Evolutionary conservation across 2,329 filamentous ascomycete genomes (phyloP).

Genomic region (Trichoderma breve): DNA sequence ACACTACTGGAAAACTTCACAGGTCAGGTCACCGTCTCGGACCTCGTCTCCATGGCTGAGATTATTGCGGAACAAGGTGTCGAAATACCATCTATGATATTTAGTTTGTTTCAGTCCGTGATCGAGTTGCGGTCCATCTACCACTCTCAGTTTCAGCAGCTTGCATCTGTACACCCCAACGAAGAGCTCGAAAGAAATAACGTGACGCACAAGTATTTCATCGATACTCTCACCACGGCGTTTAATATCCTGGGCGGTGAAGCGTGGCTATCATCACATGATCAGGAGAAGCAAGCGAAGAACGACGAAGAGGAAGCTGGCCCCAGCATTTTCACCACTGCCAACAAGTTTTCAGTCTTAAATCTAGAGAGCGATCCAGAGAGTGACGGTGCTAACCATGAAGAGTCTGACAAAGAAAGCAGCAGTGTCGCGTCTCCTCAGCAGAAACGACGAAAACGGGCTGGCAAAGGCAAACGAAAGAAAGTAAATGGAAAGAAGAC

Average conservation of each 20-base stretch:
- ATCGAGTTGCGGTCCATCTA: conserved; percentile 36
- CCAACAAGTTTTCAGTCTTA: conserved; percentile 24
- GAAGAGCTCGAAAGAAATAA: conserved; percentile 40
- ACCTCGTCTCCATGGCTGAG: conserved; percentile 39
- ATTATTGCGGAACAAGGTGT: conserved; percentile 39
- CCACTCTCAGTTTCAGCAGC: conserved; percentile 33
- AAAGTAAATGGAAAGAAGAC: conserved; percentile 23
- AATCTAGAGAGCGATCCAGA: conserved; percentile 12
- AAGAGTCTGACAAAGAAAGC: background rate
- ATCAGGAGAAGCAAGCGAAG: conserved; percentile 22
- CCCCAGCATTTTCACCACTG: conserved; percentile 17
- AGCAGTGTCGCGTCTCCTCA: background rate
- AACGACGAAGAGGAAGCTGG: conserved; percentile 27
- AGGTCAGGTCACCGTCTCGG: conserved; percentile 37
- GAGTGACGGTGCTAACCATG: conserved; percentile 11
- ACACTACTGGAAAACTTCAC: conserved; percentile 34
- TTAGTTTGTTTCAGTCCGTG: conserved; percentile 37
- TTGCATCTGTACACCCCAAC: conserved; percentile 33
- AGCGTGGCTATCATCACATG: conserved; percentile 23
- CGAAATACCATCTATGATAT: conserved; percentile 35
- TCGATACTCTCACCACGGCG: conserved; percentile 38
- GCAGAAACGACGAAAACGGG: background rate
- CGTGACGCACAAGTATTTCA: conserved; percentile 42
- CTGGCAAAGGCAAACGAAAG: conserved; percentile 17
- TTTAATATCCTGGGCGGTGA: conserved; percentile 38